phyloP scores from a whole-genome alignment of 1,284 basidiomycete species.

The Cryptococcus wingfieldii region DNA sequence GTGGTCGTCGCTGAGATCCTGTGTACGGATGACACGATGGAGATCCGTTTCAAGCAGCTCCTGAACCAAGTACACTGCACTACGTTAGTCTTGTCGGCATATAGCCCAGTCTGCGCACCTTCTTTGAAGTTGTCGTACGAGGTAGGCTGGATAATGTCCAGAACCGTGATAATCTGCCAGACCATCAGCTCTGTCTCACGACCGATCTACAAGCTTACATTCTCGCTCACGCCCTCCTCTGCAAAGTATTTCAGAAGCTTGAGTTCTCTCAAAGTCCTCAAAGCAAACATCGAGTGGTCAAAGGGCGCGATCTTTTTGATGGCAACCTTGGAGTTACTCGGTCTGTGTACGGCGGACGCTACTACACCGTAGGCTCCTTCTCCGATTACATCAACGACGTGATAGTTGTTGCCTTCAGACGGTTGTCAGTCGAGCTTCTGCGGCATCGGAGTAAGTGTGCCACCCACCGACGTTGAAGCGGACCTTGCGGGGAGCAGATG shows the following conservation, averaged over 20 bases:
- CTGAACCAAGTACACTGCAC: slow-evolving; percentile 60
- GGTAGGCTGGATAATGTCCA: slow-evolving; percentile 88
- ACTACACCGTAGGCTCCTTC: slow-evolving; percentile 78
- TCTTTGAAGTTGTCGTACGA: slow-evolving; percentile 90
- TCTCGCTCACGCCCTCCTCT: slow-evolving; percentile 86
- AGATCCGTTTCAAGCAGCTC: slow-evolving; percentile 74
- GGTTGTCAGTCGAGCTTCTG: background rate
- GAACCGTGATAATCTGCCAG: slow-evolving; percentile 81
- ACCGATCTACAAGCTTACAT: slow-evolving; percentile 56
- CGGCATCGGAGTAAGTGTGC: background rate
- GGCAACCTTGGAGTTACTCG: slow-evolving; percentile 73
- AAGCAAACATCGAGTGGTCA: slow-evolving; percentile 86
- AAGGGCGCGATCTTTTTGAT: slow-evolving; percentile 92
- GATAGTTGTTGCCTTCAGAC: slow-evolving; percentile 58
- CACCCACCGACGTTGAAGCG: slow-evolving; percentile 84
- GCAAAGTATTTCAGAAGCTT: slow-evolving; percentile 87
- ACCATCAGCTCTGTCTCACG: background rate
- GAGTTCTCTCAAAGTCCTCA: slow-evolving; percentile 77
- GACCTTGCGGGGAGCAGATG: slow-evolving; percentile 72
- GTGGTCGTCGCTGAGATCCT: slow-evolving; percentile 82
- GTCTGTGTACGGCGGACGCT: slow-evolving; percentile 72
- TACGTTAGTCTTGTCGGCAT: background rate
- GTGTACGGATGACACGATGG: slow-evolving; percentile 69
- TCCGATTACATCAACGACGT: slow-evolving; percentile 87
- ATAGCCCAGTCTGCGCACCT: slow-evolving; percentile 49